Evolutionary conservation across 257 asterid species (phyloP), one percentile per base, ranked within the genome.

Genomic region (Coffea eugenioides): DNA sequence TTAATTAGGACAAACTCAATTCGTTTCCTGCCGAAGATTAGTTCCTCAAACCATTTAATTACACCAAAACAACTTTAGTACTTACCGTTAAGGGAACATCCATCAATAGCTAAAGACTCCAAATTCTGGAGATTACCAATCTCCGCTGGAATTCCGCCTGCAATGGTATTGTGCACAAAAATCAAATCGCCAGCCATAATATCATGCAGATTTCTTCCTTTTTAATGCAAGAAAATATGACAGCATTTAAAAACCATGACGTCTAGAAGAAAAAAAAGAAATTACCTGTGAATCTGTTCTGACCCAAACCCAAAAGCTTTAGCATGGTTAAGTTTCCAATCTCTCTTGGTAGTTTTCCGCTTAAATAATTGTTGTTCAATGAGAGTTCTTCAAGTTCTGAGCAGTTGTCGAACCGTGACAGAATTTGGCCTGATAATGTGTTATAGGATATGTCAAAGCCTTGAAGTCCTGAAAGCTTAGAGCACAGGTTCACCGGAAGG

Each of bases 401-500:
- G 56, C 88, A 83, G 36, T 81, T 73, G 65, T 74, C 68, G 36
- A 82, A 54, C 25, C 71, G 76, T 1, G 83, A 20, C 4, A 83
- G 85, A 46, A 87, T 79, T 13, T 21, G 1, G 14, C 88, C 89
- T n/a, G 51, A 70, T 3, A 83, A 65, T 48, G 45, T 13, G 43
- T 80, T 80, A 0, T 0, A 1, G 13, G 76, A 52, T 20, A 80
- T 34, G 41, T 8, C 8, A 25, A 80, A 27, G 10, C 48, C 41
- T 56, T 61, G 52, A 68, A 74, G 76, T 2, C 49, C 16, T 23
- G 73, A 83, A 74, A 81, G 69, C 25, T 56, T 52, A 56, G 48
- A 54, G 71, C 85, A 84, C 14, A 81, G 70, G 21, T 75, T 52
- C 23, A 36, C 16, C 11, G 88, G 88, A 23, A 84, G 64, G 3